phyloP scores from a whole-genome alignment of 177 flowering plant species.

The Vitis hybrid region DNA sequence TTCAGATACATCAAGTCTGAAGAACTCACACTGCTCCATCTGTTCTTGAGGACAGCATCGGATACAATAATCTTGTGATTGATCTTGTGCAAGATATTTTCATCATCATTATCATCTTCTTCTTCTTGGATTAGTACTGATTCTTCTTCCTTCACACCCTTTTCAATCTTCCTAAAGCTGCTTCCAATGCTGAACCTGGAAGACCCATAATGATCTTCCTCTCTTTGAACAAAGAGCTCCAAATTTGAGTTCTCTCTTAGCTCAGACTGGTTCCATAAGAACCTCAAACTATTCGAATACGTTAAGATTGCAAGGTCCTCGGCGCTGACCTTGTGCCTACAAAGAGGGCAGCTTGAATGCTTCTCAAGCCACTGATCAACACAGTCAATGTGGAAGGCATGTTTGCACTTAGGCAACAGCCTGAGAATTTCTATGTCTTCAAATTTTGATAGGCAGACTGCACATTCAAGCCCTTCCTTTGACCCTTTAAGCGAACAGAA shows the following conservation, averaged over 20 bases:
- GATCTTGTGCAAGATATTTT: slow-evolving; percentile 39
- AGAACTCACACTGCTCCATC: slow-evolving; percentile 87
- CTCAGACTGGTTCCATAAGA: slow-evolving; percentile 32
- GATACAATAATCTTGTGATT: slow-evolving; percentile 74
- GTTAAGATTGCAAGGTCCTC: slow-evolving; percentile 39
- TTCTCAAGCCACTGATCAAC: slow-evolving; percentile 87
- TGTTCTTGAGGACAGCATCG: slow-evolving; percentile 57
- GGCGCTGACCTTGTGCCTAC: slow-evolving; percentile 45
- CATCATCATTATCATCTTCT: slow-evolving; percentile 6
- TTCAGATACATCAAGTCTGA: slow-evolving; percentile 70
- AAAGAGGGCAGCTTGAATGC: slow-evolving; percentile 90
- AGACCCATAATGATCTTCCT: slow-evolving; percentile 38
- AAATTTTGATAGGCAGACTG: slow-evolving; percentile 80
- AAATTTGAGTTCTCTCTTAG: slow-evolving; percentile 35
- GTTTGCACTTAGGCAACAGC: slow-evolving; percentile 82
- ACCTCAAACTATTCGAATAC: slow-evolving; percentile 50
- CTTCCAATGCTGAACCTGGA: slow-evolving; percentile 59
- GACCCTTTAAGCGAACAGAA: slow-evolving; percentile 77
- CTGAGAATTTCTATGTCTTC: slow-evolving; percentile 74
- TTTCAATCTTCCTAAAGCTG: slow-evolving; percentile 44
- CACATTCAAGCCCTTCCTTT: slow-evolving; percentile 80
- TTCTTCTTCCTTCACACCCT: slow-evolving; percentile 25
- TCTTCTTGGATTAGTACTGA: slow-evolving; percentile 22
- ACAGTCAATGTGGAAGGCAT: slow-evolving; percentile 87
- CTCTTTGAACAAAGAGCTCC: slow-evolving; percentile 60